Evolutionary conservation across 1,284 basidiomycete genomes (phyloP).

Genomic region (Ceratobasidium sp.): DNA sequence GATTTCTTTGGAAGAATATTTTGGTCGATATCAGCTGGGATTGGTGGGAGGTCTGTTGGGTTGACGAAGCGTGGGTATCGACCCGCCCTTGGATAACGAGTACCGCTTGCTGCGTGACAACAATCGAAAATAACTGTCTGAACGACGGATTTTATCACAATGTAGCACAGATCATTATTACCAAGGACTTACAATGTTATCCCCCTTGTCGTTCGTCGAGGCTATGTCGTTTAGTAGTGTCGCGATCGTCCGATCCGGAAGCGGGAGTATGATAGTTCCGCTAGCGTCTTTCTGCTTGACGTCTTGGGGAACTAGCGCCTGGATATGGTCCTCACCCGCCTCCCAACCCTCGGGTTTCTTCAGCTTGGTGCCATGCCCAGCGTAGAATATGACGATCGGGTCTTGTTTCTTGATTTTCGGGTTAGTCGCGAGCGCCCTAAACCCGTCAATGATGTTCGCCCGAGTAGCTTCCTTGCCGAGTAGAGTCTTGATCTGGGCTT

Average conservation of each 20-base stretch:
- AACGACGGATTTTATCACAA: background rate
- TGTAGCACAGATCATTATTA: background rate
- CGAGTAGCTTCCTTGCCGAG: conserved; percentile 12
- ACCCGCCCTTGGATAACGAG: background rate
- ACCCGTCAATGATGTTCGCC: background rate
- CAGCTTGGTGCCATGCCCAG: conserved; percentile 19
- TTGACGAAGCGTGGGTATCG: background rate
- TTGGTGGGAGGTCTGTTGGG: background rate
- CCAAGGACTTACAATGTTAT: conserved; percentile 32
- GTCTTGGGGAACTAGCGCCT: conserved; percentile 23
- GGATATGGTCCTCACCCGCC: background rate
- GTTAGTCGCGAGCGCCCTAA: background rate
- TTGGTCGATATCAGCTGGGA: conserved; percentile 1
- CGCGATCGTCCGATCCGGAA: conserved; percentile 39
- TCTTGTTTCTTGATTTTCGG: background rate
- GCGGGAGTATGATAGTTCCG: background rate
- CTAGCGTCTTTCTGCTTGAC: background rate
- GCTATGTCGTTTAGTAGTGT: conserved; percentile 9
- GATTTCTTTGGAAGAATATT: background rate
- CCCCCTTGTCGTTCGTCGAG: background rate
- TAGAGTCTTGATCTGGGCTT: conserved; percentile 6
- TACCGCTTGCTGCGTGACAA: conserved; percentile 13
- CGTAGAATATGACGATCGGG: conserved; percentile 24
- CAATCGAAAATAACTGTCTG: conserved; percentile 41
- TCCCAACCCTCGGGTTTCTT: conserved; percentile 19